These are phyloP conservation scores for Halophytophthora polymorphica DNA, from an alignment of 352 stramenopile genomes.

Conservation along the genomic window DNA sequence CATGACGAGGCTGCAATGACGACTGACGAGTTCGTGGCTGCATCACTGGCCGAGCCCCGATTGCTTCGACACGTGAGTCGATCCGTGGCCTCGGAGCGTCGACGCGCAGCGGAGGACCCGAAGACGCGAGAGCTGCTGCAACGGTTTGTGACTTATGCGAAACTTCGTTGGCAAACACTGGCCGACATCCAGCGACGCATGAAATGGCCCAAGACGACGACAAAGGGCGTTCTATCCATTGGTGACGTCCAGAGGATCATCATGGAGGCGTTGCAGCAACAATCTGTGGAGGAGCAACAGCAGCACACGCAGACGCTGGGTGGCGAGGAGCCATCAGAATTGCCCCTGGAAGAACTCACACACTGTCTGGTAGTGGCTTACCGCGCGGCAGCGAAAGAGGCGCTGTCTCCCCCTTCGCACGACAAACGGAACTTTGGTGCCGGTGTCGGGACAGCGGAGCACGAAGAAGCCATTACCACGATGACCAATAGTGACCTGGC, in stretches of 20 bases:
- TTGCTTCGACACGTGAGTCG: constrained; percentile 39
- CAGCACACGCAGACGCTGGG: neutral
- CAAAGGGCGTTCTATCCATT: neutral
- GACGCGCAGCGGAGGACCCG: constrained; percentile 23
- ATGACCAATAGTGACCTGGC: constrained; percentile 22
- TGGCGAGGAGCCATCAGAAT: neutral
- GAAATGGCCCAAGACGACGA: neutral
- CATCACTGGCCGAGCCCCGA: constrained; percentile 31
- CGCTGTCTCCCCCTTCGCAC: too few species aligned
- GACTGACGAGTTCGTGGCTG: constrained; percentile 38
- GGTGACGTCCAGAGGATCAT: neutral
- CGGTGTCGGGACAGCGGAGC: constrained; percentile 1
- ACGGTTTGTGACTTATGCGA: constrained; percentile 19
- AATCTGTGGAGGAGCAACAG: neutral
- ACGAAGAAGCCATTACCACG: constrained; percentile 14
- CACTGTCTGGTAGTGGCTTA: neutral
- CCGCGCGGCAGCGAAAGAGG: too few species aligned
- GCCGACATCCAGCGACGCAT: constrained; percentile 13
- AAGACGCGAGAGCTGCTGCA: constrained; percentile 30
- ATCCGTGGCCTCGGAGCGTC: constrained; percentile 23
- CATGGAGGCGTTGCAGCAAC: neutral
- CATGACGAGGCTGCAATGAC: constrained; percentile 32
- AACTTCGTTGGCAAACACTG: constrained; percentile 26
- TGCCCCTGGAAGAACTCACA: neutral
- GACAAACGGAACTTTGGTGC: neutral